Evolutionary conservation across 2,329 filamentous ascomycete species (phyloP), one percentile per base, ranked within the genome.

Genomic region (Pseudocercospora pini-densiflorae): DNA sequence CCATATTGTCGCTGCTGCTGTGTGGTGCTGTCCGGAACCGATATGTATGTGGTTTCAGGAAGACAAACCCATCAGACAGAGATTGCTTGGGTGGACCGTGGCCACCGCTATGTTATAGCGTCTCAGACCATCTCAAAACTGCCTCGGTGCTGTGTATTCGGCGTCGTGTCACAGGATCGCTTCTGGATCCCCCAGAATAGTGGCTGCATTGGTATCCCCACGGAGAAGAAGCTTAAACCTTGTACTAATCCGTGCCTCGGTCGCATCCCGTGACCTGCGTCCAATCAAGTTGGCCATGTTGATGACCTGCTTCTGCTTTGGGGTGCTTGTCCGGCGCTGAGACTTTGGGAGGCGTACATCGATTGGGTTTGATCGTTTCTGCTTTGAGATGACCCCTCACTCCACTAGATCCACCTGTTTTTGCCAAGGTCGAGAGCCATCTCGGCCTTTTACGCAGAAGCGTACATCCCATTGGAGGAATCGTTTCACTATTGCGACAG

Each of bases 171-270:
- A 59, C 57, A 59, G 57, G 36, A 59, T 59, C 24, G 27, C 51
- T 29, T 24, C 49, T 54, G 55, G 29, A 29, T 49, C n/a, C 40
- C 64, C 57, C 64, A 54, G 31, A 55, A 59, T 31, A 29, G 59
- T 66, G 64, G 64, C 54, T 53, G 59, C 53, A 54, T 14, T 62
- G 54, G 29, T 54, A 47, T 59, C 63, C 59, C 63, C 63, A 63
- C 64, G 60, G 16, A 21, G 31, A 23, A 57, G 43, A 63, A 66
- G 53, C 54, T 59, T 62, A 59, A 62, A 24, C 16, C 64, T 59
- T 45, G 40, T 57, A 36, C 40, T 19, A 31, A 36, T 57, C 31
- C 54, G 61, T 57, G 64, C 64, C 53, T 60, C 40, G 29, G 21
- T 16, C 53, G 7, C 19, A 10, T 54, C 54, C 47, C 64, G 54